A percentile compares a stretch with the other conserved stretches of the same genome.
phyloP scores from a whole-genome alignment of 139 green algal species.

The Closterium sp. region DNA sequence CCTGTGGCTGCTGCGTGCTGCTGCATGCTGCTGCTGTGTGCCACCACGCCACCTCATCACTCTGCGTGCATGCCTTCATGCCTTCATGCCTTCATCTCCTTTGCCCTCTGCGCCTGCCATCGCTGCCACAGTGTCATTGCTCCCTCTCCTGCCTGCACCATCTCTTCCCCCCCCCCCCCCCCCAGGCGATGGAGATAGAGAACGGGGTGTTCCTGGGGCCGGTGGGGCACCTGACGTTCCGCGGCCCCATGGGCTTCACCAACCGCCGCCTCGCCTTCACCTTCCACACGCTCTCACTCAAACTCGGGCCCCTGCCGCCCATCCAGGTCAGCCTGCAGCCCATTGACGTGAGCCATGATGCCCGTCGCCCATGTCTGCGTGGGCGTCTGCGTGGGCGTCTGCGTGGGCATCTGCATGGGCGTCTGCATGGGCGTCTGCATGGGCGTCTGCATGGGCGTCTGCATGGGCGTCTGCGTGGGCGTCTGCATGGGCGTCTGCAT shows the following conservation, averaged over 20 bases:
- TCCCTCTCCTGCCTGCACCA: not conserved
- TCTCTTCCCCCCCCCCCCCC: not conserved
- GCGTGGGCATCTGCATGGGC: no score
- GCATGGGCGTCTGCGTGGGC: no score
- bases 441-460: no score
- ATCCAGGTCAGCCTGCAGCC: constrained; percentile 33
- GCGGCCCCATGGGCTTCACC: constrained; percentile 44
- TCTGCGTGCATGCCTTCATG: not conserved
- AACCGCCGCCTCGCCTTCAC: constrained; percentile 51
- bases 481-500: no score
- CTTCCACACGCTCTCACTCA: constrained; percentile 49
- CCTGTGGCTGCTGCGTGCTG: not conserved
- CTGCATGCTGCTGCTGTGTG: not conserved
- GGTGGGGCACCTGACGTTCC: constrained; percentile 47
- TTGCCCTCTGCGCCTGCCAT: no score
- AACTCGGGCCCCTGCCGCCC: constrained; percentile 18
- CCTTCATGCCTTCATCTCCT: not conserved
- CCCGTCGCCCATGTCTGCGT: no score
- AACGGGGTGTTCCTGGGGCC: constrained; percentile 54
- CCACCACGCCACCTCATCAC: not conserved
- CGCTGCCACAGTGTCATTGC: not conserved
- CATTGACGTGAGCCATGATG: no score
- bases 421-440: no score
- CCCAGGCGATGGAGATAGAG: constrained; percentile 27
- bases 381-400: no score